Evolutionary conservation across 2,329 filamentous ascomycete species (phyloP), one percentile per base, ranked within the genome.

Genomic region (Rachicladosporium sp.): DNA sequence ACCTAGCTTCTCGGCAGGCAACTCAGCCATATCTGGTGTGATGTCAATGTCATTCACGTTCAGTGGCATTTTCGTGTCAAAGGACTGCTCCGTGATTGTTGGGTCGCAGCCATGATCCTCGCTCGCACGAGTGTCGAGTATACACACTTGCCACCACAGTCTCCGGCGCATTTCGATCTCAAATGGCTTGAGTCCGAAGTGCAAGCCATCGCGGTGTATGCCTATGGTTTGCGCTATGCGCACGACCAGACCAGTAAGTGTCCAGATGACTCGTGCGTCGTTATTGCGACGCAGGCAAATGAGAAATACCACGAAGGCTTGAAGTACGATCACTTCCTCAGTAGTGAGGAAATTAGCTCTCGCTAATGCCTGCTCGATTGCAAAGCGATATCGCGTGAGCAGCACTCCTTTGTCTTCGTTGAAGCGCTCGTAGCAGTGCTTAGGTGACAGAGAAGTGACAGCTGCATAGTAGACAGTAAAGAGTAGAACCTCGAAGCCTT

Each of bases 41-140:
- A 78, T 53, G 32, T 74, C 70, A 10, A 48, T 52, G 44, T 78
- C 74, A 39, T 77, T 68, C 32, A 76, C 56, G 41, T 78, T 78
- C 3, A 70, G 59, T 1, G 74, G 73, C 54, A 73, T 62, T 31
- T 69, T 67, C 0, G 77, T 79, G 50, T 82, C 77, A 48, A 74
- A 81, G 8, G 68, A 68, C 9, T 69, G 66, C 36, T 73, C 66
- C 2, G 67, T 56, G 32, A 81, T 76, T 0, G 70, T 73, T 2
- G 74, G 70, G 43, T 80, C 75, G 13, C 71, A 73, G 0, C 75
- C 76, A 50, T 80, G 74, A 42, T 80, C 73, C 50, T 80, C 76
- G 1, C 73, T 72, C 1, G 75, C 67, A 43, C 76, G 62, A 3
- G 69, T 66, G 50, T 82, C 78, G 0, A 81, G 58, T 10, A 78